Conservation (phyloP, 106 monocot genomes). For the Dioscorea zingiberensis region DNA sequence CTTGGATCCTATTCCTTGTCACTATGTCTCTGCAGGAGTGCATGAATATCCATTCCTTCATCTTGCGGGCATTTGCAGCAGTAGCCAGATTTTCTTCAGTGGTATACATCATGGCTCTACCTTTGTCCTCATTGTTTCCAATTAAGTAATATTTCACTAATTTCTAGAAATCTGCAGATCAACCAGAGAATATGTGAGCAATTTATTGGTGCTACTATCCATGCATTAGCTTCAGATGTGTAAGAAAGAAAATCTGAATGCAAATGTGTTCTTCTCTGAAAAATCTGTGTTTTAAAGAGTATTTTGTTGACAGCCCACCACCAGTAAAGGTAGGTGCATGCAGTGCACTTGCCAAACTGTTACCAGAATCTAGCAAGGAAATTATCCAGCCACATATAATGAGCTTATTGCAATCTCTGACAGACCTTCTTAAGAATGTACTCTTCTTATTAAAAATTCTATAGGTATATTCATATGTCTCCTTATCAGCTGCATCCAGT, state of each 20-base stretch:
- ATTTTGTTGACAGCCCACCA: constrained; percentile 41
- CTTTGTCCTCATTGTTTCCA: not conserved
- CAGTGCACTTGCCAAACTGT: constrained; percentile 53
- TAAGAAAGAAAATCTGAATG: constrained; percentile 26
- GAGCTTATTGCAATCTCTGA: constrained; percentile 72
- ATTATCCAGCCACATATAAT: constrained; percentile 42
- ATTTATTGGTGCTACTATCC: constrained; percentile 57
- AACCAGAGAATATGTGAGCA: constrained; percentile 43
- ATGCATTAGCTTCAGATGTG: constrained; percentile 71
- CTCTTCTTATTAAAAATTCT: constrained; percentile 1
- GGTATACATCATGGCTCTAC: constrained; percentile 32
- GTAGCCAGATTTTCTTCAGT: constrained; percentile 71
- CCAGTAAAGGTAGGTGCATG: constrained; percentile 97
- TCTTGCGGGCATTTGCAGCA: constrained; percentile 64
- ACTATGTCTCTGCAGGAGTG: constrained; percentile 35
- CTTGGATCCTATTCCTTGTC: no score
- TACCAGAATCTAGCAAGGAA: constrained; percentile 51
- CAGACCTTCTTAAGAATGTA: constrained; percentile 81
- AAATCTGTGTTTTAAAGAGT: no score
- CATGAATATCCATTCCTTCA: constrained; percentile 79
- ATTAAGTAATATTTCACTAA: not conserved
- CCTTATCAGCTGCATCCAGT: no score
- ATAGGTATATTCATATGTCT: no score
- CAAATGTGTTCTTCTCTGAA: no score
- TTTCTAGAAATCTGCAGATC: constrained; percentile 44